Base-by-base conservation (phyloP, 768 basidiomycete genomes). In the Agaricus bisporus region DNA sequence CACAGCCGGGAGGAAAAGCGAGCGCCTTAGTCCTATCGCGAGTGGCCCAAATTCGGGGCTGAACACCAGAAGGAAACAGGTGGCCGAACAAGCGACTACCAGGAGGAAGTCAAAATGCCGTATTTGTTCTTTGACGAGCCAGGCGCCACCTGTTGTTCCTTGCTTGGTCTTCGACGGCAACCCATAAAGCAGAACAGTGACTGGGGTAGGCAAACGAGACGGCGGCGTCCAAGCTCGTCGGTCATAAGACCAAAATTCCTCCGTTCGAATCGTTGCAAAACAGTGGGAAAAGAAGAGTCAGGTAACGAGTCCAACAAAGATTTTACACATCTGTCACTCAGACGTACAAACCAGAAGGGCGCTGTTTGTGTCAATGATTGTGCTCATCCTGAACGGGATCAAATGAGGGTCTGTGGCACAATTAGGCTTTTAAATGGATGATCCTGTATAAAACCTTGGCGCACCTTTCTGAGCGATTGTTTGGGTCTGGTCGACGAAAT, bases 321-420 rank as follows among this genome's bases (percentile, higher is more conserved):
- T 42, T 32, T 43, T 41, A 35, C 42, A 18, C 29, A 51, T 32
- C 49, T 43, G 49, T 51, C 49, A 43, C 5, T 15, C 49, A 51
- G 46, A 35, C 41, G 28, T 51, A 35, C 15, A 18, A 35, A 43
- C 17, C 15, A 29, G 41, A 43, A 20, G 41, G 17, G 42, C 49
- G 49, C 28, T 17, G 41, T 28, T 51, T 28, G 4, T 7, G 49
- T 18, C 5, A 5, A 32, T 43, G 41, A 44, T 51, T 51, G 29
- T 32, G 46, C 49, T 51, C 41, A 18, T 11, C 36, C 25, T 18
- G 32, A 32, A 42, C 7, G 46, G 17, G 29, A 51, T 35, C 20
- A 18, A 14, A 28, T 42, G 49, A 43, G 41, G 26, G 12, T 10
- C 15, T 32, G 49, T 51, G 49, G 49, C 49, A n/a, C 26, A 10